Conservation (phyloP, 1,284 basidiomycete genomes). For the Puccinia polysora region DNA sequence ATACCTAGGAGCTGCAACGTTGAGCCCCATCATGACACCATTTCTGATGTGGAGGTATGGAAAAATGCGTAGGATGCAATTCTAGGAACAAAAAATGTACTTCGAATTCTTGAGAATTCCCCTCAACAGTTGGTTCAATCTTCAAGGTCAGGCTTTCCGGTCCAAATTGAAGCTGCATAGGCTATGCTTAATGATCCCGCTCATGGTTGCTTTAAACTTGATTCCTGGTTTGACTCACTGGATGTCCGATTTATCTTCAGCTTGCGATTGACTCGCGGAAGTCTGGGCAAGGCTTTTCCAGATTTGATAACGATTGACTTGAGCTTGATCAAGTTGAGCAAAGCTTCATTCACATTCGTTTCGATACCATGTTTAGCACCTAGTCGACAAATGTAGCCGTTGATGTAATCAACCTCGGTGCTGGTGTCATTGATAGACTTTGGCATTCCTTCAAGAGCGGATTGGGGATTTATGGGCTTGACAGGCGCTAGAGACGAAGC, state of each 20-base stretch:
- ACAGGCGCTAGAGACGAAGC: slow-evolving; percentile 44
- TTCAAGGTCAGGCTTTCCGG: too few relatives aligned
- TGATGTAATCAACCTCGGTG: slow-evolving; percentile 63
- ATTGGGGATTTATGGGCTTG: slow-evolving; percentile 66
- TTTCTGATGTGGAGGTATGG: too few relatives aligned
- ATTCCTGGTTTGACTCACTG: too few relatives aligned
- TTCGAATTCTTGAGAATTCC: too few relatives aligned
- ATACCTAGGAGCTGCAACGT: too few relatives aligned
- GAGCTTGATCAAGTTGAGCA: slow-evolving; percentile 64
- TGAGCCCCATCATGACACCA: too few relatives aligned
- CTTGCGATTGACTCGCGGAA: slow-evolving; percentile 3
- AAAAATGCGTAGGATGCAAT: too few relatives aligned
- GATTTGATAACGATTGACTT: slow-evolving; percentile 48
- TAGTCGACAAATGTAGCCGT: slow-evolving; percentile 72
- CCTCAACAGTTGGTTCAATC: too few relatives aligned
- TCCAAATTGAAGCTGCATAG: too few relatives aligned
- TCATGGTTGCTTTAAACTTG: too few relatives aligned
- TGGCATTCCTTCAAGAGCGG: slow-evolving; percentile 25
- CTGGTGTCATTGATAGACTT: slow-evolving; percentile 5
- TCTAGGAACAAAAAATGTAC: too few relatives aligned
- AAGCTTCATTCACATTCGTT: slow-evolving; percentile 63
- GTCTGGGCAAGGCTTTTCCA: neutral
- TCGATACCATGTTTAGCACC: slow-evolving; percentile 63
- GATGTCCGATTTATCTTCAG: slow-evolving; percentile 7
- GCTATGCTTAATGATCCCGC: too few relatives aligned